Percentiles rank a stretch among this genome's conserved stretches.
phyloP scores from a whole-genome alignment of 371 early-diverging fungal species.

The Parasitella parasitica region DNA sequence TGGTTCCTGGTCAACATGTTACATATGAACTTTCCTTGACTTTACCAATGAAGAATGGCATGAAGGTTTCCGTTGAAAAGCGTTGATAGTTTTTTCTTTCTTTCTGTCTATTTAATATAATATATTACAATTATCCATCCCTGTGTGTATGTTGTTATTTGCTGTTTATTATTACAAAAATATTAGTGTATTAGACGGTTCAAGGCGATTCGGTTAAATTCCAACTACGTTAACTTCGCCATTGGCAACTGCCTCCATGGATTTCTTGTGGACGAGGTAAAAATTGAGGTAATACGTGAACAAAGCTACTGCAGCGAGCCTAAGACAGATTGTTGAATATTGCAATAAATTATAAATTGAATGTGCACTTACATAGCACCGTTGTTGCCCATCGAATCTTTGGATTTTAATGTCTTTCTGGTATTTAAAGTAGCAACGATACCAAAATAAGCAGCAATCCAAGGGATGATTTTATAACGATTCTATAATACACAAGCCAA shows the following conservation, averaged over 20 bases:
- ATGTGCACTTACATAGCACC: slow-evolving; percentile 38
- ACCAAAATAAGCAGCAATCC: slow-evolving; percentile 49
- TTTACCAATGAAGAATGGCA: slow-evolving; percentile 51
- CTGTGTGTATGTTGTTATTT: neutral
- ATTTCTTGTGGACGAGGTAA: slow-evolving; percentile 31
- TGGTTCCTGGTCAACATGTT: slow-evolving; percentile 38
- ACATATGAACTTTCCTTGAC: slow-evolving; percentile 44
- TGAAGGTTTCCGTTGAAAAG: slow-evolving; percentile 39
- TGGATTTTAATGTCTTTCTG: slow-evolving; percentile 34
- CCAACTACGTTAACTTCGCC: slow-evolving; percentile 8
- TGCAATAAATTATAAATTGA: neutral
- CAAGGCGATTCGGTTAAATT: neutral
- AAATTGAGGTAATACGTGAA: slow-evolving; percentile 45
- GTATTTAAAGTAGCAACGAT: slow-evolving; percentile 36
- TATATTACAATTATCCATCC: too few species aligned
- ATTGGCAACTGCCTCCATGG: slow-evolving; percentile 19
- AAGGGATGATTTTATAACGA: slow-evolving; percentile 36
- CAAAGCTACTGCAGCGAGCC: slow-evolving; percentile 39
- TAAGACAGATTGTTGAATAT: neutral
- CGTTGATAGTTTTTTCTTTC: neutral
- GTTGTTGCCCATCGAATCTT: slow-evolving; percentile 33
- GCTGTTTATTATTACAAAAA: neutral
- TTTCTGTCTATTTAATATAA: neutral
- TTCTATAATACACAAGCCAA: slow-evolving; percentile 32
- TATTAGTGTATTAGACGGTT: neutral